Base-by-base conservation (phyloP, 2,329 filamentous ascomycete genomes). In the Geosmithia putterillii region DNA sequence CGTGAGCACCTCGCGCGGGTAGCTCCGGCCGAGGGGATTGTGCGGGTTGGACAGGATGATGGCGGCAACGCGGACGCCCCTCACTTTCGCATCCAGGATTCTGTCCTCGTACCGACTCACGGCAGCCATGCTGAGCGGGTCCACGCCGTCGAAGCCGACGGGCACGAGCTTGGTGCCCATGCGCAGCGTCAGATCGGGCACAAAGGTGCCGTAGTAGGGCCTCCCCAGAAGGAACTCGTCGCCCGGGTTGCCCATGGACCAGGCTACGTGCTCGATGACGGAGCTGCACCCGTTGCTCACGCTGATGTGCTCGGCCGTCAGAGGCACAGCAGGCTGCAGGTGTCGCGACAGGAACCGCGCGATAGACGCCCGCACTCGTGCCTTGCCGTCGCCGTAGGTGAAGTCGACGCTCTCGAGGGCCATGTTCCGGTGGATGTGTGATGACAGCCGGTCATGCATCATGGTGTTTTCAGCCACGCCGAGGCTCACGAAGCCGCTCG, bases 391-490 rank as follows among this genome's bases (percentile, higher is more conserved):
- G 4, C 63, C 63, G 20, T 69, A 69, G 0, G 64, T 68, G 10
- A 69, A 54, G 10, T 54, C 55, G 3, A 48, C 42, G n/a, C 50
- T 50, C 1, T 47, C 48, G 0, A 64, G 45, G 5, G 61, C 51
- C 7, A 66, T 49, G 38, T 64, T 62, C 2, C 50, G 48, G 49
- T 69, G 64, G 23, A 66, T 57, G 45, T 66, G 67, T 18, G 63
- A 50, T 2, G 61, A 52, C 3, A 74, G 58, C 3, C 58, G 51
- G 17, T 62, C 50, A 44, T 74, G 70, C 70, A 74, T 72, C 37
- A 75, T 61, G 1, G 56, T 54, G 50, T 75, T 74, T 52, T 75
- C 72, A 6, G 72, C 71, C 1, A 74, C 58, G 1, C 70, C 71
- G 0, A 76, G 59, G 45, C 65, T 72, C 25, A 73, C 55, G 46